Evolutionary conservation across 192 early-diverging fungal genomes (phyloP).

Genomic region (Phycomyces nitens): DNA sequence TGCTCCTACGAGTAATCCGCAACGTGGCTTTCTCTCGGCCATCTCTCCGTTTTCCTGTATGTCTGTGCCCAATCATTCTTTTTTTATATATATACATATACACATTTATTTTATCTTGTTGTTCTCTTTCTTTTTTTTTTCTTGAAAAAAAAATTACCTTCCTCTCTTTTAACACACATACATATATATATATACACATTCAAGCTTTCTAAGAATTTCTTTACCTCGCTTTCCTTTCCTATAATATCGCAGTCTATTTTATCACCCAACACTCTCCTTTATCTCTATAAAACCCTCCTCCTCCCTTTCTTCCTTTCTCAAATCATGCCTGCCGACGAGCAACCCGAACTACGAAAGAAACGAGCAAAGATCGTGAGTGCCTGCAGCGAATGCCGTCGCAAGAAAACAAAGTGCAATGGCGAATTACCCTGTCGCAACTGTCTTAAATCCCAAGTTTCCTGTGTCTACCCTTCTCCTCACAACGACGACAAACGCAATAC

Average conservation of each 20-base stretch:
- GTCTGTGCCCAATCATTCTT: background rate
- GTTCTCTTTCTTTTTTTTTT: too few relatives aligned
- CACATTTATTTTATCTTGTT: too few relatives aligned
- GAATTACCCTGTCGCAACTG: constrained; percentile 34
- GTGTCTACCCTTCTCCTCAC: constrained; percentile 28
- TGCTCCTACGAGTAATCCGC: background rate
- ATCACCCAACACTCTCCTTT: too few relatives aligned
- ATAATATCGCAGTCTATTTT: too few relatives aligned
- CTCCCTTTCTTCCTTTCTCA: background rate
- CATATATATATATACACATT: too few relatives aligned
- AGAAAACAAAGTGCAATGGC: constrained; percentile 41
- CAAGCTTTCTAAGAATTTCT: too few relatives aligned
- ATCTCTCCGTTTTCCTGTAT: background rate
- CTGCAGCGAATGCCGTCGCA: constrained; percentile 37
- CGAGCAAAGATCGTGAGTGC: constrained; percentile 41
- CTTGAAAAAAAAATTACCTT: too few relatives aligned
- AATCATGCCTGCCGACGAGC: constrained; percentile 10
- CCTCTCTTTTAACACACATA: too few relatives aligned
- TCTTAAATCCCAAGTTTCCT: constrained; percentile 24
- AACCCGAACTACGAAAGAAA: constrained; percentile 26
- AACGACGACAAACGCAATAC: constrained; percentile 32
- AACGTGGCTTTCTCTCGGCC: background rate
- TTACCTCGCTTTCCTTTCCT: background rate
- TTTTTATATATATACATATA: background rate
- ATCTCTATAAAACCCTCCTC: too few relatives aligned